Percentiles rank a stretch among this genome's conserved stretches.
Conservation (phyloP, 225 moss, liverwort and hornwort genomes). For the Physcomitrium patens region DNA sequence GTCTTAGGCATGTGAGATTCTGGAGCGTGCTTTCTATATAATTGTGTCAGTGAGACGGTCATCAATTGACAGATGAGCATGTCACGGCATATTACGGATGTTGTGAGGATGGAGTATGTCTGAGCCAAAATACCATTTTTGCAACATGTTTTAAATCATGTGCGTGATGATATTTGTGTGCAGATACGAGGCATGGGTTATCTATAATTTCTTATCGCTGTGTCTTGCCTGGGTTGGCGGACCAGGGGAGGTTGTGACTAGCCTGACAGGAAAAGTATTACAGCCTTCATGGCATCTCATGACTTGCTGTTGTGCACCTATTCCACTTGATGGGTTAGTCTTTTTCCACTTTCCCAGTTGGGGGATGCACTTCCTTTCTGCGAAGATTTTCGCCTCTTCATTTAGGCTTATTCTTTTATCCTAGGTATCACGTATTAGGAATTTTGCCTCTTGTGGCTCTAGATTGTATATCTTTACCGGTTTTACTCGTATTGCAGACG, state of each 20-base stretch:
- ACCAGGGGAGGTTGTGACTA: conserved; percentile 94
- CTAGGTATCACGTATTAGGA: conserved; percentile 16
- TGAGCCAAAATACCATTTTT: background rate
- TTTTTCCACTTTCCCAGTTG: background rate
- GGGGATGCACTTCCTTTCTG: background rate
- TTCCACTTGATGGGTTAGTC: conserved; percentile 94
- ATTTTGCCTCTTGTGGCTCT: background rate
- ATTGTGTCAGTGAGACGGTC: background rate
- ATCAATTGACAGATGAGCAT: background rate
- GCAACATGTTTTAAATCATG: conserved; percentile 6
- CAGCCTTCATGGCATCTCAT: conserved; percentile 99
- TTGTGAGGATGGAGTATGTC: background rate
- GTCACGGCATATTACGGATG: background rate
- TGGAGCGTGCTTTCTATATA: background rate
- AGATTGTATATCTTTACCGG: conserved; percentile 19
- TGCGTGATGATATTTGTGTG: conserved; percentile 24
- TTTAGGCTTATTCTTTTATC: background rate
- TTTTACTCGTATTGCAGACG: conserved; percentile 57
- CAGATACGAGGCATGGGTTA: conserved; percentile 99
- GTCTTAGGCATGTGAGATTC: background rate
- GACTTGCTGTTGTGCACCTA: conserved; percentile 91
- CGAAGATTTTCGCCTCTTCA: background rate
- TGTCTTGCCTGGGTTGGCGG: conserved; percentile 99
- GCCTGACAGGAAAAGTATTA: conserved; percentile 78
- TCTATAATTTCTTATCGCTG: conserved; percentile 95